phyloP scores from a whole-genome alignment of 306 rosid genomes.

The Quercus alba region DNA sequence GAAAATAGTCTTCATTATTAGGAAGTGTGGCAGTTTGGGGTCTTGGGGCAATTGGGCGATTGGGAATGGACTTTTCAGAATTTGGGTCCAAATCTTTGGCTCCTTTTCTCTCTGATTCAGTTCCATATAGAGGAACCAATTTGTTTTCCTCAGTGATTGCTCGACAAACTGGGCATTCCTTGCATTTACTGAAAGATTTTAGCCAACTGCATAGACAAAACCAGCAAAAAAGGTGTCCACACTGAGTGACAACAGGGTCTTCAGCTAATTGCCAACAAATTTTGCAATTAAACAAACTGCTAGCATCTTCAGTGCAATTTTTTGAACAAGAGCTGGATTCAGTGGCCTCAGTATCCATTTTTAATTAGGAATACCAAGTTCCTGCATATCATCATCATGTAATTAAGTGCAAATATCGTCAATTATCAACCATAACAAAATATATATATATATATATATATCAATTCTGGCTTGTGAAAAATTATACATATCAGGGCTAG shows the following conservation, averaged over 20 bases:
- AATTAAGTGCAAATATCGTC: too few species aligned
- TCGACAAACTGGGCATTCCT: neutral
- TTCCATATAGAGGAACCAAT: slow-evolving; percentile 13
- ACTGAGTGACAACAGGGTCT: slow-evolving; percentile 21
- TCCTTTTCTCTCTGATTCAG: neutral
- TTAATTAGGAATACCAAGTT: too few species aligned
- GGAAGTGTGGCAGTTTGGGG: neutral
- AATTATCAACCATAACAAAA: too few species aligned
- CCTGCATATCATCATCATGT: too few species aligned
- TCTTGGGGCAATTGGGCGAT: neutral
- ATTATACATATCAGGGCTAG: too few species aligned
- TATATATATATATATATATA: too few species aligned
- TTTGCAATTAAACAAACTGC: slow-evolving; percentile 17
- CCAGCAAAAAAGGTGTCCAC: slow-evolving; percentile 31
- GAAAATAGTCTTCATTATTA: too few species aligned
- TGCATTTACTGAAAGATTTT: neutral
- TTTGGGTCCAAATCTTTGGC: neutral
- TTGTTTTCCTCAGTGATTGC: slow-evolving; percentile 4
- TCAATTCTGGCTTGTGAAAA: too few species aligned
- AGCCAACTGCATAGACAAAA: slow-evolving; percentile 22
- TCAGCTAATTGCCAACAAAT: slow-evolving; percentile 20
- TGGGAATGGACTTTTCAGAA: neutral
- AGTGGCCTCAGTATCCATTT: too few species aligned
- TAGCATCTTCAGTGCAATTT: neutral
- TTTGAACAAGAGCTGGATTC: too few species aligned